Evolutionary conservation across 2,329 filamentous ascomycete species (phyloP), one percentile per base, ranked within the genome.

Genomic region (Pseudogymnoascus sp.): DNA sequence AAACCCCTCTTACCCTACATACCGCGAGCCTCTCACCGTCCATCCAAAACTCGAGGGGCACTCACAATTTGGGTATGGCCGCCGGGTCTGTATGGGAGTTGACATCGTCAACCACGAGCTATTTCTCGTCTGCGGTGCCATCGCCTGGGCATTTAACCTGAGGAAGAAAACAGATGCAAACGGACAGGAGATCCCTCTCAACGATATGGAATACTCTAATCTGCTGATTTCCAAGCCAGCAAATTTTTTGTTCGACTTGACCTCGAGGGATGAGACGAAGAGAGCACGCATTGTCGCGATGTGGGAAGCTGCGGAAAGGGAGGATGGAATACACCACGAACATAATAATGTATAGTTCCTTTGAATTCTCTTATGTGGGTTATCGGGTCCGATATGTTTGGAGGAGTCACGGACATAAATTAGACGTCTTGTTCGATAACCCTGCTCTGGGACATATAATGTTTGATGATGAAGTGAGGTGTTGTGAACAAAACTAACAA

Each of bases 31-130:
- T 0, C 78, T 88, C n/a, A 80, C 80, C 1, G 79, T 80, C 63
- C 87, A 82, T 69, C 86, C 86, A 14, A 85, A 82, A 72, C 81
- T 88, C 70, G 83, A 85, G 67, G 80, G 80, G 38, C 84, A 87
- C 81, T 82, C 85, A 66, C 85, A 82, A 0, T 88, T 88, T 69
- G 85, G 85, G 29, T 87, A 80, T 77, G 86, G 85, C 35, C 82
- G 85, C 47, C 80, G 86, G 65, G 80, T 81, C 13, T 88, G 85
- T 68, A 78, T 86, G 4, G 85, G 85, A 4, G 82, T 85, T 74
- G 81, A 82, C 62, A 80, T 88, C 53, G 86, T 83, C 26, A 83
- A 86, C 68, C 81, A 84, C 69, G 82, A 85, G 73, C 78, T 82
- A 68, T 80, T 82, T 67, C 75, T 82, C 53, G 76, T 78, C 6